Evolutionary conservation across 1,139 yeast genomes (phyloP), one percentile per base, ranked within the genome.

Genomic region (Blastobotrys buckinghamii): DNA sequence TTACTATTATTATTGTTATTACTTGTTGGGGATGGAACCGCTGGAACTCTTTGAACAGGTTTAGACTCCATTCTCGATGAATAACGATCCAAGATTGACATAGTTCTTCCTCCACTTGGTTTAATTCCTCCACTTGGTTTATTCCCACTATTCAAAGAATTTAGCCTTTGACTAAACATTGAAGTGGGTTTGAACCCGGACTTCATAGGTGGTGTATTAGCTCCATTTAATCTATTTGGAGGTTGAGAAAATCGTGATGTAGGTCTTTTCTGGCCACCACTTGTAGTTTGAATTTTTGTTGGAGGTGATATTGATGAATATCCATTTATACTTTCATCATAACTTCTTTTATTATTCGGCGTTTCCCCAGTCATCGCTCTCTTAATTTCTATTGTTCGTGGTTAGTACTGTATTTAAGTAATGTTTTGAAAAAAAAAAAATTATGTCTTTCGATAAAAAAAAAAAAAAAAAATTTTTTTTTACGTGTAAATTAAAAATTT

Each of bases 181-280:
- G 40, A 17, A 4, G 42, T 22, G 8, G 32, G 16, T 30, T n/a
- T 27, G 5, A 6, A 26, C 2, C 30, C 42, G n/a, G 30, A n/a
- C 13, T 26, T 20, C 13, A 8, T 12, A 9, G 27, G 27, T 7
- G 26, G 19, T 12, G 40, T 17, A 36, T 17, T 17, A 16, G 4
- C 7, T 4, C 17, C 26, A 15, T 8, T 12, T 29, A 10, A 26
- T 15, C 22, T 7, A 36, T 19, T 36, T 17, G 15, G 19, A 38
- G 12, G 17, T 6, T 15, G 7, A 2, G 19, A 6, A 15, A 45
- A 33, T 3, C 48, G 39, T 17, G 44, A 39, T 8, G 48, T 45
- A 10, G 48, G 48, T 15, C 48, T 32, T 32, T 45, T 45, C 19
- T 45, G 48, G 2, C 40, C 48, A 15, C 48, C 44, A 24, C 32